A percentile compares a stretch with the other conserved stretches of the same genome.
Conservation (phyloP, 352 stramenopile species). For the Pythium sp. region DNA sequence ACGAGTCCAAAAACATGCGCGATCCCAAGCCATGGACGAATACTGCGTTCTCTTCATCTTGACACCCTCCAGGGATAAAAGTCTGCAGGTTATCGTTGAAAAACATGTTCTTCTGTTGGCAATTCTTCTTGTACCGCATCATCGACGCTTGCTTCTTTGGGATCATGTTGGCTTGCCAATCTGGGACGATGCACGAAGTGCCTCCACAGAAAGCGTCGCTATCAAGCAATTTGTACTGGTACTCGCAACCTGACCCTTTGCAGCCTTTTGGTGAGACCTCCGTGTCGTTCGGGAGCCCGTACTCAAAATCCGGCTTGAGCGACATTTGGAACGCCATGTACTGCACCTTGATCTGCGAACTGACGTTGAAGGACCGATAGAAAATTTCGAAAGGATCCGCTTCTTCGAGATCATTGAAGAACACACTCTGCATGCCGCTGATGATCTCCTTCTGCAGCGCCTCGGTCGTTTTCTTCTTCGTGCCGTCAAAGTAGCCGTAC, state of each 20-base stretch:
- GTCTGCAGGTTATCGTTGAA: slow-evolving; percentile 14
- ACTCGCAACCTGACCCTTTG: slow-evolving; percentile 13
- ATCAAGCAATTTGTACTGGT: slow-evolving; percentile 14
- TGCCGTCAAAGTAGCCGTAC: slow-evolving; percentile 26
- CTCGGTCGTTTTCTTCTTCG: slow-evolving; percentile 6
- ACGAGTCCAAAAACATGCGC: slow-evolving; percentile 11
- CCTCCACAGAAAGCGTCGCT: slow-evolving; percentile 16
- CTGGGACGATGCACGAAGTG: slow-evolving; percentile 15
- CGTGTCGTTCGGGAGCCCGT: slow-evolving; percentile 9
- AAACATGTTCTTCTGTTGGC: not conserved
- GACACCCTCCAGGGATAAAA: slow-evolving; percentile 16
- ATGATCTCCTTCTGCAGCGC: slow-evolving; percentile 13
- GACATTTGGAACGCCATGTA: slow-evolving; percentile 14
- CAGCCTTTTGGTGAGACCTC: slow-evolving; percentile 8
- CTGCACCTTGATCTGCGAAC: slow-evolving; percentile 16
- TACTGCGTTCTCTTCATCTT: slow-evolving; percentile 14
- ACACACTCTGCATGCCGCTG: slow-evolving; percentile 10
- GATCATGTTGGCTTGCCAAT: slow-evolving; percentile 20
- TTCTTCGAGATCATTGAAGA: slow-evolving; percentile 15
- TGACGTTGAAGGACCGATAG: slow-evolving; percentile 13
- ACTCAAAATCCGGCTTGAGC: slow-evolving; percentile 18
- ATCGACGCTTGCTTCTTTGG: slow-evolving; percentile 18
- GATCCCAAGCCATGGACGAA: slow-evolving; percentile 21
- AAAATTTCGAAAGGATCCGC: not conserved
- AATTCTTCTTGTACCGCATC: slow-evolving; percentile 24